Conservation (phyloP, 2,329 filamentous ascomycete species). For the Fusarium dimerum region DNA sequence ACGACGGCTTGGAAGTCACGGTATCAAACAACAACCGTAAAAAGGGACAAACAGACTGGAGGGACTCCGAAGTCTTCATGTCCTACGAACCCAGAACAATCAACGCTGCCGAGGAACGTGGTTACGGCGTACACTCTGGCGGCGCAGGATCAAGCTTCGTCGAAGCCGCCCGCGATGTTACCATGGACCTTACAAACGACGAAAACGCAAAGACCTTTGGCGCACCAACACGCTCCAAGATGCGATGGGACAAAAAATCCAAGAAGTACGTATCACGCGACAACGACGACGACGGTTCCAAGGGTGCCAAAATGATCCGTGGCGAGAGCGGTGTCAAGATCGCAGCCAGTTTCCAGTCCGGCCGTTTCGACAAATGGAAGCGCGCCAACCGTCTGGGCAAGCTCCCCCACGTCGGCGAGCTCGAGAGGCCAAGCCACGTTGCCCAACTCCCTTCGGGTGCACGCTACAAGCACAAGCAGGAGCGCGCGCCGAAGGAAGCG, state of each 20-base stretch:
- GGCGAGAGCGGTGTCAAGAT: constrained; percentile 97
- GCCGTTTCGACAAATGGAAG: constrained; percentile 91
- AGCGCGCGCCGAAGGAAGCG: constrained; percentile 87
- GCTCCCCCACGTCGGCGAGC: constrained; percentile 80
- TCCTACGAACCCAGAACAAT: constrained; percentile 82
- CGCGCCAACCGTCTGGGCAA: constrained; percentile 79
- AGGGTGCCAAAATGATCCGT: constrained; percentile 69
- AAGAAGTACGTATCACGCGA: constrained; percentile 91
- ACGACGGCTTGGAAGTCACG: constrained; percentile 70
- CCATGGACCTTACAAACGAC: constrained; percentile 93
- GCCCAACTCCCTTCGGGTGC: constrained; percentile 35
- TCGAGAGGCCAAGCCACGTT: constrained; percentile 54
- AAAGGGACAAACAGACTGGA: constrained; percentile 65
- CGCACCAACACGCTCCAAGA: constrained; percentile 69
- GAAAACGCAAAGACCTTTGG: constrained; percentile 80
- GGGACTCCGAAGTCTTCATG: constrained; percentile 93
- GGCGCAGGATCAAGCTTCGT: constrained; percentile 77
- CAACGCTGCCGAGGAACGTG: constrained; percentile 85
- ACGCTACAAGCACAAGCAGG: constrained; percentile 82
- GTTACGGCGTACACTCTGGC: constrained; percentile 89
- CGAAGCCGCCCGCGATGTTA: constrained; percentile 79
- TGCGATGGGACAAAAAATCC: constrained; percentile 96
- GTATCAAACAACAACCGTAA: constrained; percentile 61
- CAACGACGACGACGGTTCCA: constrained; percentile 93
- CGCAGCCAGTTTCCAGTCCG: constrained; percentile 87